These are phyloP conservation scores for Smallanthus sonchifolius DNA, from an alignment of 129 eudicot genomes.

Conservation along the genomic window DNA sequence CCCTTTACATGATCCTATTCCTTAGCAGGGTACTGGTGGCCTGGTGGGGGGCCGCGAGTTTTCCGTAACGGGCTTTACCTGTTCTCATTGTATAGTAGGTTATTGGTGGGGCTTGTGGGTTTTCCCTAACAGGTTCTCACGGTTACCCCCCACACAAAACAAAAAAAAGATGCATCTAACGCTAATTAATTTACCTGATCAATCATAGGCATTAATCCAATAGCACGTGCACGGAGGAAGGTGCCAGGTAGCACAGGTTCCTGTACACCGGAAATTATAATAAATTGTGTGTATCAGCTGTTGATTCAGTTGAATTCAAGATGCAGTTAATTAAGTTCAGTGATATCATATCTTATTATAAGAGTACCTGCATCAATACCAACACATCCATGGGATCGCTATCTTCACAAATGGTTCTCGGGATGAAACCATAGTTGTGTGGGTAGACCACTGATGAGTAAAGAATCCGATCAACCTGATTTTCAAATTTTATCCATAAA, in stretches of 20 bases:
- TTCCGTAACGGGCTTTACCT: no score
- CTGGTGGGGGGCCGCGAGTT: no score
- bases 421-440: slow-evolving; percentile 95
- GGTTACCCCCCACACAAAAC: no score
- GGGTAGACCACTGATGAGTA: slow-evolving; percentile 98
- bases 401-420: slow-evolving; percentile 90
- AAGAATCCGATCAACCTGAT: slow-evolving; percentile 86
- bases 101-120: no score
- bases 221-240: slow-evolving; percentile 92
- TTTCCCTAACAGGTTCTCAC: neutral
- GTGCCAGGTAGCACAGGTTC: slow-evolving; percentile 93
- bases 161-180: neutral
- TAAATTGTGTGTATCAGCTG: neutral
- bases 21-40: neutral
- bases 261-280: slow-evolving; percentile 25
- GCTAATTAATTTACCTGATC: slow-evolving; percentile 55
- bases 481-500: slow-evolving; percentile 4
- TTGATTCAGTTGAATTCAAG: slow-evolving; percentile 14
- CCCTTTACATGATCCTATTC: neutral
- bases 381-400: slow-evolving; percentile 93
- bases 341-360: neutral
- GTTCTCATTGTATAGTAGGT: no score
- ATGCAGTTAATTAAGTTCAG: neutral
- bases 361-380: slow-evolving; percentile 86
- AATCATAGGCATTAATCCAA: slow-evolving; percentile 97